A percentile compares a stretch with the other conserved stretches of the same genome.
These are phyloP conservation scores for Rickenella mellea DNA, from an alignment of 768 basidiomycete genomes.

Conservation along the genomic window DNA sequence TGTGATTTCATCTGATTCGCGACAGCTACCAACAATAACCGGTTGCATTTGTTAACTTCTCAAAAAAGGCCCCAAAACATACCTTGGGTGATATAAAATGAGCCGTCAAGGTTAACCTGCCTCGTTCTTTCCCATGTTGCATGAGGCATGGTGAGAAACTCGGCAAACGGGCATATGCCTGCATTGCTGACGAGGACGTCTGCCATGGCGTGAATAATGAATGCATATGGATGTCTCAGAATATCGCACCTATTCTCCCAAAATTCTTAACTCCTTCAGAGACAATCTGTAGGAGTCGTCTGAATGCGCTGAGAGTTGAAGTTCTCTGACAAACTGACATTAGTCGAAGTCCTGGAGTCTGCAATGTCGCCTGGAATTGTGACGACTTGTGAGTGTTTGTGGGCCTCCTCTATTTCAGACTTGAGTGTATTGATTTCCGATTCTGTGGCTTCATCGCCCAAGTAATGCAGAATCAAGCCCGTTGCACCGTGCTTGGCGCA, in stretches of 20 bases:
- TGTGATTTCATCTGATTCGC: constrained; percentile 70
- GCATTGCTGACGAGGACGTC: constrained; percentile 48
- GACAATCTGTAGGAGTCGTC: constrained; percentile 41
- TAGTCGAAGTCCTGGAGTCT: constrained; percentile 40
- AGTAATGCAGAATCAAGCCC: constrained; percentile 57
- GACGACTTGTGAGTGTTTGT: constrained; percentile 29
- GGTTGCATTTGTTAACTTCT: constrained; percentile 2
- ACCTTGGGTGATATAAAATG: constrained; percentile 66
- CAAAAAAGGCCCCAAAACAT: constrained; percentile 1
- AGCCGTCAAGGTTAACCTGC: constrained; percentile 67
- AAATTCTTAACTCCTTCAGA: constrained; percentile 48
- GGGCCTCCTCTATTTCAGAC: constrained; percentile 32
- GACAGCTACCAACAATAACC: constrained; percentile 31
- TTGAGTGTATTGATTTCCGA: constrained; percentile 37
- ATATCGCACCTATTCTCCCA: constrained; percentile 47
- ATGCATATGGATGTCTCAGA: background rate
- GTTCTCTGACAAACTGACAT: constrained; percentile 25
- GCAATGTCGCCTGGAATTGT: constrained; percentile 60
- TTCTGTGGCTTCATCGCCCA: constrained; percentile 48
- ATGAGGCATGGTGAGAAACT: constrained; percentile 62
- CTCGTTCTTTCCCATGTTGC: constrained; percentile 56
- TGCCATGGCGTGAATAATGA: constrained; percentile 6
- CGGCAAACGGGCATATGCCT: constrained; percentile 70
- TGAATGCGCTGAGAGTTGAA: background rate
- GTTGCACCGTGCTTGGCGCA: constrained; percentile 55